A percentile compares a stretch with the other conserved stretches of the same genome.
Evolutionary conservation across 2,329 filamentous ascomycete genomes (phyloP).

Genomic region (Dactylellina cionopaga): DNA sequence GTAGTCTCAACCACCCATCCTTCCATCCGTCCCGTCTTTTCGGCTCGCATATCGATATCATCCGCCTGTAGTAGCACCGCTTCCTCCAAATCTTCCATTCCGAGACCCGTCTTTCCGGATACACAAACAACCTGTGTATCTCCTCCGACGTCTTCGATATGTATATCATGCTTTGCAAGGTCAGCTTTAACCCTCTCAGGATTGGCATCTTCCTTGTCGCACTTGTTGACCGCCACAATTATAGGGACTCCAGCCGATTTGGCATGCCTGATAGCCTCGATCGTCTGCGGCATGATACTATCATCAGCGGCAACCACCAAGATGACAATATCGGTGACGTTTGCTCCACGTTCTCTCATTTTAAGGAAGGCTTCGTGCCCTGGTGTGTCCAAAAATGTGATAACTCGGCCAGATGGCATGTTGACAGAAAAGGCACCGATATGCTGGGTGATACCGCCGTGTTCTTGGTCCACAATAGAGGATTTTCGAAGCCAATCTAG

Average conservation of each 20-base stretch:
- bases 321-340: conserved; percentile 96
- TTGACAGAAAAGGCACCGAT: conserved; percentile 96
- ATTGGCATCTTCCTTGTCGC: conserved; percentile 86
- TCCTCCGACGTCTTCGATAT: conserved; percentile 93
- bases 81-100: conserved; percentile 92
- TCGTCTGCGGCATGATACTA: conserved; percentile 94
- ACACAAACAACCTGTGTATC: conserved; percentile 92
- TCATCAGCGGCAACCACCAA: conserved; percentile 96
- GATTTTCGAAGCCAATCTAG: conserved; percentile 93
- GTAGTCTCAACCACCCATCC: conserved; percentile 94
- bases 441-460: conserved; percentile 97
- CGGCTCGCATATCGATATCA: conserved; percentile 87
- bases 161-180: conserved; percentile 81
- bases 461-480: conserved; percentile 87
- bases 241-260: conserved; percentile 87
- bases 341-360: conserved; percentile 94
- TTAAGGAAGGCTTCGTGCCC: conserved; percentile 94
- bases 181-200: conserved; percentile 88
- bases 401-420: conserved; percentile 84
- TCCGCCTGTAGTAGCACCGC: conserved; percentile 86
- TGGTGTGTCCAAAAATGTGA: conserved; percentile 96
- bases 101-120: conserved; percentile 90
- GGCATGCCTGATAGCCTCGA: conserved; percentile 95
- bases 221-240: conserved; percentile 97
- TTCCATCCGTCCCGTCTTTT: conserved; percentile 79